Conservation (phyloP, 2,329 filamentous ascomycete species). For the Nigrospora osmanthi region DNA sequence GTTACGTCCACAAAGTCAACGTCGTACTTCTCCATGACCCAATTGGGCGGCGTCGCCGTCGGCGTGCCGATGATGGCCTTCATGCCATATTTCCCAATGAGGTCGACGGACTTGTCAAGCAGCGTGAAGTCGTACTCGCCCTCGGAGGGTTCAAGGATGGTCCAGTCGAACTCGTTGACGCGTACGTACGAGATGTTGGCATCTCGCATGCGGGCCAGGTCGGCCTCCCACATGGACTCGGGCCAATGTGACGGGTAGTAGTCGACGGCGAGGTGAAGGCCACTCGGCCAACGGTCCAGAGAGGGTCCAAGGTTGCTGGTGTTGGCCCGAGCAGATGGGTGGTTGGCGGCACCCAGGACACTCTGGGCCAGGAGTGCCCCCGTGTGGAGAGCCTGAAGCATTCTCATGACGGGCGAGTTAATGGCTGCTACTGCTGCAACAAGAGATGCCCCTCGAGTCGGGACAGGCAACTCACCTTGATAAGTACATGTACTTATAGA, state of each 20-base stretch:
- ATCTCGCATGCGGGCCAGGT: slow-evolving; percentile 11
- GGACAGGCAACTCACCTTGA: too few relatives aligned
- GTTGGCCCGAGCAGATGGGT: background rate
- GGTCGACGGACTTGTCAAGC: slow-evolving; percentile 10
- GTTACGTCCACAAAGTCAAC: slow-evolving; percentile 13
- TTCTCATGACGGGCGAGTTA: too few relatives aligned
- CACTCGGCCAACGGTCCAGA: slow-evolving; percentile 8
- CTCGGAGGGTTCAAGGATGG: slow-evolving; percentile 9
- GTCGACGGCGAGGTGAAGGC: slow-evolving; percentile 11
- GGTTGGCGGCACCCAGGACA: too few relatives aligned
- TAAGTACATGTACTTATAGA: too few relatives aligned
- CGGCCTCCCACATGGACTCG: slow-evolving; percentile 11
- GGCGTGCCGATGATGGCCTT: slow-evolving; percentile 14
- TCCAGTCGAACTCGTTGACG: slow-evolving; percentile 15
- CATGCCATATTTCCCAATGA: slow-evolving; percentile 8
- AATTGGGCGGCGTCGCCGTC: slow-evolving; percentile 11
- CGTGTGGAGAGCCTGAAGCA: too few relatives aligned
- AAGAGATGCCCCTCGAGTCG: too few relatives aligned
- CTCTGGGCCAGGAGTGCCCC: too few relatives aligned
- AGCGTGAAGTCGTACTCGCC: slow-evolving; percentile 12
- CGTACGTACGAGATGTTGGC: slow-evolving; percentile 13
- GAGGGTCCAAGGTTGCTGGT: background rate
- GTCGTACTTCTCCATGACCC: slow-evolving; percentile 11
- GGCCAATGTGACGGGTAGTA: slow-evolving; percentile 15
- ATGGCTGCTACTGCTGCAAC: too few relatives aligned